phyloP scores from a whole-genome alignment of 2,329 filamentous ascomycete species.

The Diaporthe destruens region DNA sequence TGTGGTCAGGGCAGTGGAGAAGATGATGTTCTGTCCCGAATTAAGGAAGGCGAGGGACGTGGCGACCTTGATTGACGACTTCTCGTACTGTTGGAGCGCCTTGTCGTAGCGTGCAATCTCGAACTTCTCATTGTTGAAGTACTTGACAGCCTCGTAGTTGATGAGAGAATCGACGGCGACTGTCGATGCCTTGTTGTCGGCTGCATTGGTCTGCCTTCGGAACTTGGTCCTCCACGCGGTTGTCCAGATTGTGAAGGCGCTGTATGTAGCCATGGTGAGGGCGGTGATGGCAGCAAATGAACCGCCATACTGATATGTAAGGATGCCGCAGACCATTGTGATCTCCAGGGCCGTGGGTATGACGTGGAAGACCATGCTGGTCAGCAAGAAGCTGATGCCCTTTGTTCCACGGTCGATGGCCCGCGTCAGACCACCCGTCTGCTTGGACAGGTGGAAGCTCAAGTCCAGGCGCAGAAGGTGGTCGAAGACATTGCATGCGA shows the following conservation, averaged over 20 bases:
- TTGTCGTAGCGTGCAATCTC: constrained; percentile 92
- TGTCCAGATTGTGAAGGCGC: constrained; percentile 96
- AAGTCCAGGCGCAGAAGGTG: constrained; percentile 91
- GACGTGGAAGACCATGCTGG: constrained; percentile 98
- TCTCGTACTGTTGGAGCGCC: constrained; percentile 87
- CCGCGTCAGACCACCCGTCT: constrained; percentile 93
- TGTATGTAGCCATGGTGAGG: constrained; percentile 91
- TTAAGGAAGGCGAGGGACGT: constrained; percentile 95
- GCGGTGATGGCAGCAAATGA: constrained; percentile 93
- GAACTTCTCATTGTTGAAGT: constrained; percentile 98
- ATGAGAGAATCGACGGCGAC: constrained; percentile 97
- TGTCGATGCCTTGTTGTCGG: constrained; percentile 94
- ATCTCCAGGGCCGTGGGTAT: constrained; percentile 95
- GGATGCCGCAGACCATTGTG: constrained; percentile 92
- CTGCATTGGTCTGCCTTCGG: constrained; percentile 92
- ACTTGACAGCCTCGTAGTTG: constrained; percentile 99
- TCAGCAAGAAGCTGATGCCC: constrained; percentile 96
- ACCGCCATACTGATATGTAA: constrained; percentile 94
- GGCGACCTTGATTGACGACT: constrained; percentile 95
- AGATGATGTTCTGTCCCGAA: constrained; percentile 96
- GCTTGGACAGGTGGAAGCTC: constrained; percentile 92
- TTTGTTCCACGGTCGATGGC: constrained; percentile 98
- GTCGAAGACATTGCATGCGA: constrained; percentile 92
- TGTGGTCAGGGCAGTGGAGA: constrained; percentile 89
- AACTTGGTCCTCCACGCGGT: constrained; percentile 99